phyloP scores from a whole-genome alignment of 345 rosid genomes.

The Eucalyptus leucophloia region DNA sequence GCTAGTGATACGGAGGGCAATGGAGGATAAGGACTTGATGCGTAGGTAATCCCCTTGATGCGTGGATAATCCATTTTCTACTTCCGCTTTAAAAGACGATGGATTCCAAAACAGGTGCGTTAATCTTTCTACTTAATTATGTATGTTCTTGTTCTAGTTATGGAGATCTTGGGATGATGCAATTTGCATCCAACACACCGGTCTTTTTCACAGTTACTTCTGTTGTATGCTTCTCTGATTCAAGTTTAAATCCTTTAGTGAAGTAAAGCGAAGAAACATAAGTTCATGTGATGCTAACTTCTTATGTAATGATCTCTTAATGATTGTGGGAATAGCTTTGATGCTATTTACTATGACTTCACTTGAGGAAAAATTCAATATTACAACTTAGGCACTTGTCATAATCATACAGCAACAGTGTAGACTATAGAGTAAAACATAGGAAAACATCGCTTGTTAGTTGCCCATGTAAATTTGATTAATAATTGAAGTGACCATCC shows the following conservation, averaged over 20 bases:
- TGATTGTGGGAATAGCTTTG: background rate
- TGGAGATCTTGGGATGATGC: too few species aligned
- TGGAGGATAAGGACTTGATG: too few species aligned
- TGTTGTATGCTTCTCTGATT: conserved; percentile 66
- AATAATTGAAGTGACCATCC: background rate
- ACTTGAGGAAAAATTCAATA: background rate
- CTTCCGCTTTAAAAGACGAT: too few species aligned
- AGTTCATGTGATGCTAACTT: background rate
- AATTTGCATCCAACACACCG: conserved; percentile 11
- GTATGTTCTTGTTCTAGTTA: too few species aligned
- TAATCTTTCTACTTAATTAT: too few species aligned
- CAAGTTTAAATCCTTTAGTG: conserved; percentile 79
- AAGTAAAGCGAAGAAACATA: background rate
- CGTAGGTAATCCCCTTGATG: too few species aligned
- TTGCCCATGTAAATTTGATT: background rate
- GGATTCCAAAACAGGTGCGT: too few species aligned
- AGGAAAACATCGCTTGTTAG: background rate
- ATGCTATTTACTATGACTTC: background rate
- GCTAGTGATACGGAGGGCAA: too few species aligned
- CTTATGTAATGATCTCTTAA: background rate
- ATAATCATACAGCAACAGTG: background rate
- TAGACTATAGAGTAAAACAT: background rate
- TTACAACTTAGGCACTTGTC: background rate
- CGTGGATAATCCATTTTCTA: too few species aligned
- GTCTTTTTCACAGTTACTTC: conserved; percentile 58